A percentile compares a stretch with the other conserved stretches of the same genome.
Conservation (phyloP, 345 rosid genomes). For the Cardiospermum halicacabum region DNA sequence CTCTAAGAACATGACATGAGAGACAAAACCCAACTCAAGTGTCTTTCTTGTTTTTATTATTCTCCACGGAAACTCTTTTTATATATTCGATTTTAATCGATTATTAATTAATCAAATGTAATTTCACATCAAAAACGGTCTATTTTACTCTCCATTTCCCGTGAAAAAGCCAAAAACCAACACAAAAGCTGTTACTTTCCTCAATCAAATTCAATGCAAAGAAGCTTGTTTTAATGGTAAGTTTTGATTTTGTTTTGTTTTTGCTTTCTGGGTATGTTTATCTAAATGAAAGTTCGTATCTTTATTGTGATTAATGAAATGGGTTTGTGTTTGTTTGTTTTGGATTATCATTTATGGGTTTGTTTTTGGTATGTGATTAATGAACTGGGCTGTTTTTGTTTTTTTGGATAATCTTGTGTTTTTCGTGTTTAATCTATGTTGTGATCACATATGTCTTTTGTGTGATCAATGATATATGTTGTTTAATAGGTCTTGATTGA, state of each 20-base stretch:
- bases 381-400: conserved; percentile 11
- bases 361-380: background rate
- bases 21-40: conserved; percentile 14
- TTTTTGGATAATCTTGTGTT: background rate
- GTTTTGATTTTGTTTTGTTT: background rate
- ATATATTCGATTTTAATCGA: no score
- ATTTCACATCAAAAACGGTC: no score
- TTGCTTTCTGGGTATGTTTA: background rate
- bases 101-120: no score
- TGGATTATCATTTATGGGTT: background rate
- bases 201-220: conserved; percentile 9
- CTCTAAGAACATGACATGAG: background rate
- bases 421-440: conserved; percentile 2
- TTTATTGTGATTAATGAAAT: no score
- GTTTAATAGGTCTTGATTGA: no score
- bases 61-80: background rate
- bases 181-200: background rate
- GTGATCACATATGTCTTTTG: conserved; percentile 12
- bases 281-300: conserved; percentile 9
- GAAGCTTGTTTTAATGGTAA: conserved; percentile 17
- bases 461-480: background rate
- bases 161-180: no score
- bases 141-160: no score
- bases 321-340: conserved; percentile 1
- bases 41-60: background rate